Conservation (phyloP, 73 alveolate genomes). For the Tetrahymena elliotti region DNA sequence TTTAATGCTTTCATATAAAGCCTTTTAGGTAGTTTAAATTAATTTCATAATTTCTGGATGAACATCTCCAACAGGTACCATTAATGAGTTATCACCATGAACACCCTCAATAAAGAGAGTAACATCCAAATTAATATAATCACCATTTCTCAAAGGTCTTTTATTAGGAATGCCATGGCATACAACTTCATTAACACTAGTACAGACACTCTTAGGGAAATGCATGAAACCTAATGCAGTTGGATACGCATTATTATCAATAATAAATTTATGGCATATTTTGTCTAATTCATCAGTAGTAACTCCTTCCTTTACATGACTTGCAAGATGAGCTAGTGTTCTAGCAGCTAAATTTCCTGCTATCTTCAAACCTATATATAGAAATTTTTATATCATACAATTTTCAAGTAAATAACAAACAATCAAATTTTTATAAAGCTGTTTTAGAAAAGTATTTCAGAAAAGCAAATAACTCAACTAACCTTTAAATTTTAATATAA, state of each 20-base stretch:
- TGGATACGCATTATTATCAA: constrained; percentile 81
- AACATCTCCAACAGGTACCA: constrained; percentile 71
- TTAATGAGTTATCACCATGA: constrained; percentile 87
- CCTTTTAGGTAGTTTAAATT: constrained; percentile 70
- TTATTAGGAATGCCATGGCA: constrained; percentile 90
- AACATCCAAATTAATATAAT: constrained; percentile 81
- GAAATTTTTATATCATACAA: background rate
- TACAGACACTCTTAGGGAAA: constrained; percentile 91
- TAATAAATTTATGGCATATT: constrained; percentile 74
- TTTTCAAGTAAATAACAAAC: background rate
- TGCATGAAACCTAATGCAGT: constrained; percentile 80
- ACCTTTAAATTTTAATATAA: too few species aligned
- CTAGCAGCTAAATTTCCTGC: constrained; percentile 81
- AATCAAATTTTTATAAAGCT: too few species aligned
- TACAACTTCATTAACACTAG: constrained; percentile 85
- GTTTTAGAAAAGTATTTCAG: too few species aligned
- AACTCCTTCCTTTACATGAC: constrained; percentile 71
- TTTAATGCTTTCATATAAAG: constrained; percentile 41
- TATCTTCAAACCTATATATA: constrained; percentile 35
- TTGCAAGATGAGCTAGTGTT: constrained; percentile 62
- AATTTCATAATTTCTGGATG: constrained; percentile 69
- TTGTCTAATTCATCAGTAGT: constrained; percentile 85
- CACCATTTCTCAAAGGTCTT: constrained; percentile 77
- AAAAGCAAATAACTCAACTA: background rate
- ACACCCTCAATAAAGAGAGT: constrained; percentile 73